These are phyloP conservation scores for Pseudogymnoascus sp. DNA, from an alignment of 2,329 filamentous ascomycete species.

Conservation along the genomic window DNA sequence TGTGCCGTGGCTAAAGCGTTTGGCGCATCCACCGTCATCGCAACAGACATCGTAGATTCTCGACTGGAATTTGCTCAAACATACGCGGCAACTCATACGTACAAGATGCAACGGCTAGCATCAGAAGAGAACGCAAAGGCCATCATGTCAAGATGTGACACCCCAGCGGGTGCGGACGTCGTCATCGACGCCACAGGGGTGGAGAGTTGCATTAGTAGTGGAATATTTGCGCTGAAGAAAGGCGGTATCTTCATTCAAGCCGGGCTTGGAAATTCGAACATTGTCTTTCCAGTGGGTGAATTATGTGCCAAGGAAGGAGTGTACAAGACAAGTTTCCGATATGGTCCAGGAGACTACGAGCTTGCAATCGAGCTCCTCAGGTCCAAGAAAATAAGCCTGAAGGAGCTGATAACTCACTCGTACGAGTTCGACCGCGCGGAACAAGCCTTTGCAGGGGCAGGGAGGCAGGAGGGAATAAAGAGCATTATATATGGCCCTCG, in stretches of 20 bases:
- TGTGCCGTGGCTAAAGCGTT: constrained; percentile 40
- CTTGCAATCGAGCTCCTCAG: constrained; percentile 63
- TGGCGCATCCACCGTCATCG: constrained; percentile 38
- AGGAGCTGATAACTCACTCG: constrained; percentile 66
- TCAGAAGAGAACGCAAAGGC: constrained; percentile 30
- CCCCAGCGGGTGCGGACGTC: constrained; percentile 40
- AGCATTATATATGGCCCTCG: constrained; percentile 21
- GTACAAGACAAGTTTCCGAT: constrained; percentile 25
- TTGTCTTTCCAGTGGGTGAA: constrained; percentile 21
- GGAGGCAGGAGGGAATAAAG: constrained; percentile 21
- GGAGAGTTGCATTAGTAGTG: constrained; percentile 40
- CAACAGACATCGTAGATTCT: constrained; percentile 38
- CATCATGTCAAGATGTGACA: constrained; percentile 32
- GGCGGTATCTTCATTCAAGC: constrained; percentile 45
- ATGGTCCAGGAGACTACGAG: constrained; percentile 26
- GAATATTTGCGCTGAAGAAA: constrained; percentile 36
- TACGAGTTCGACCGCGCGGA: constrained; percentile 74
- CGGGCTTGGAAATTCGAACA: constrained; percentile 28
- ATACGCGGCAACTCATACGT: constrained; percentile 39
- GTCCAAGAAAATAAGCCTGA: constrained; percentile 63
- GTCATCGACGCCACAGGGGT: constrained; percentile 42
- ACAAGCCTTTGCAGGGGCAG: constrained; percentile 53
- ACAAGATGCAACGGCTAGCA: constrained; percentile 30
- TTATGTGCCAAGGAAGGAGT: constrained; percentile 25
- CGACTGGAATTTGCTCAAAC: constrained; percentile 35